These are phyloP conservation scores for Scytalidium lignicola DNA, from an alignment of 2,329 filamentous ascomycete species.

Conservation along the genomic window DNA sequence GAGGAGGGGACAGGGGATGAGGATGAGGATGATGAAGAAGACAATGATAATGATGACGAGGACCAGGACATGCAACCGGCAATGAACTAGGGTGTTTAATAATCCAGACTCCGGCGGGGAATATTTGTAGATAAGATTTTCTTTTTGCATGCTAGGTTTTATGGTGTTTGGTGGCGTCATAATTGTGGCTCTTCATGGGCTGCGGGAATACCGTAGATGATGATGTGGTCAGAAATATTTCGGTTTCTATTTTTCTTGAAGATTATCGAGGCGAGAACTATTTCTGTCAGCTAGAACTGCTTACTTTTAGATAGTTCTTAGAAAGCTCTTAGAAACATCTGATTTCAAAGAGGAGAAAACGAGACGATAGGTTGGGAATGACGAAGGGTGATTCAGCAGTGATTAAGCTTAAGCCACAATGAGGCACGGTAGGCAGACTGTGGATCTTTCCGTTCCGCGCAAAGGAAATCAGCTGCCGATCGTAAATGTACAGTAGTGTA, in stretches of 20 bases:
- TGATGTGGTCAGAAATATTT: too few relatives aligned
- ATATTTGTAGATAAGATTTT: background rate
- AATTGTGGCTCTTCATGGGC: background rate
- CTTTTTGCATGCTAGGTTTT: background rate
- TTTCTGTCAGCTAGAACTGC: too few relatives aligned
- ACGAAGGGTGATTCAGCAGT: too few relatives aligned
- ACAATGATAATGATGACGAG: conserved; percentile 7
- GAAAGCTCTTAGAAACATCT: too few relatives aligned
- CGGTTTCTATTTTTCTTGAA: too few relatives aligned
- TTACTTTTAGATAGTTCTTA: too few relatives aligned
- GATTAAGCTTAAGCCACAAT: too few relatives aligned
- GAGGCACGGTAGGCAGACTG: too few relatives aligned
- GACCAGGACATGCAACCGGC: background rate
- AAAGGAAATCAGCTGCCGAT: background rate
- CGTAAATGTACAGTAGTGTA: background rate
- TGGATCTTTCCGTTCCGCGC: background rate
- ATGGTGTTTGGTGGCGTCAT: background rate
- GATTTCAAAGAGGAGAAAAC: too few relatives aligned
- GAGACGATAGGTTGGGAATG: too few relatives aligned
- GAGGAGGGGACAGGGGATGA: conserved; percentile 14
- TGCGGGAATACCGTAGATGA: background rate
- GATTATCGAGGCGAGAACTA: too few relatives aligned
- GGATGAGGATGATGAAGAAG: conserved; percentile 19
- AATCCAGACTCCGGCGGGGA: background rate
- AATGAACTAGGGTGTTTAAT: background rate